Evolutionary conservation across 441 rosid genomes (phyloP).

Genomic region (Erodium texanum): DNA sequence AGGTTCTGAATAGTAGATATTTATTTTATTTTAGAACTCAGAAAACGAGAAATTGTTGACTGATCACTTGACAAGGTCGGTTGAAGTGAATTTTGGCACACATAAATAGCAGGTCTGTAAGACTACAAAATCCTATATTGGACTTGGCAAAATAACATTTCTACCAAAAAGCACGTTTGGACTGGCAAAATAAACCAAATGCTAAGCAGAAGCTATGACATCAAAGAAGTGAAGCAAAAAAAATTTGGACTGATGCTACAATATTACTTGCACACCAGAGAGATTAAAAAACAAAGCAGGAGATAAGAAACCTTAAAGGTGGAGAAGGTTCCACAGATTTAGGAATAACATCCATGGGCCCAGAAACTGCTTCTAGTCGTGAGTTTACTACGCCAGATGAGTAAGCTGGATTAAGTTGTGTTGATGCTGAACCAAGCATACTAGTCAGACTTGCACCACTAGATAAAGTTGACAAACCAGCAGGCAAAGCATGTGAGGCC

Average conservation of each 20-base stretch:
- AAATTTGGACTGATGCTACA: not conserved
- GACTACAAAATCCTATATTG: not conserved
- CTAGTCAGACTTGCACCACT: slow-evolving; percentile 40
- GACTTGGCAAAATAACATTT: not conserved
- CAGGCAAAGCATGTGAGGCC: slow-evolving; percentile 46
- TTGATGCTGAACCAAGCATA: slow-evolving; percentile 46
- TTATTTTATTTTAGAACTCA: not conserved
- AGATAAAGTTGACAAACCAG: slow-evolving; percentile 49
- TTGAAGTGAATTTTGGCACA: not conserved
- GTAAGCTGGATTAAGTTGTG: slow-evolving; percentile 43
- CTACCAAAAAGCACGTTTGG: not conserved
- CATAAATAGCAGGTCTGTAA: not conserved
- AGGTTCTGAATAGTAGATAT: not conserved
- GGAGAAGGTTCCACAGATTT: slow-evolving; percentile 57
- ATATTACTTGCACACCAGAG: not conserved
- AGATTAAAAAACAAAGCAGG: not conserved
- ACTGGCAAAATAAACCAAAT: not conserved
- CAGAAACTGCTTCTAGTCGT: slow-evolving; percentile 47
- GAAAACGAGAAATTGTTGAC: slow-evolving; percentile 2
- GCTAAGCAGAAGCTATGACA: not conserved
- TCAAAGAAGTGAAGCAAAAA: not conserved
- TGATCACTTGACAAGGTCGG: not conserved
- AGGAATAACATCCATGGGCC: slow-evolving; percentile 51
- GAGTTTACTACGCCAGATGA: slow-evolving; percentile 39
- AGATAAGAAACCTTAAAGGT: slow-evolving; percentile 44